Percentiles rank a stretch among this genome's conserved stretches.
phyloP scores from a whole-genome alignment of 2,329 filamentous ascomycete species.

The Penicillium italicum region DNA sequence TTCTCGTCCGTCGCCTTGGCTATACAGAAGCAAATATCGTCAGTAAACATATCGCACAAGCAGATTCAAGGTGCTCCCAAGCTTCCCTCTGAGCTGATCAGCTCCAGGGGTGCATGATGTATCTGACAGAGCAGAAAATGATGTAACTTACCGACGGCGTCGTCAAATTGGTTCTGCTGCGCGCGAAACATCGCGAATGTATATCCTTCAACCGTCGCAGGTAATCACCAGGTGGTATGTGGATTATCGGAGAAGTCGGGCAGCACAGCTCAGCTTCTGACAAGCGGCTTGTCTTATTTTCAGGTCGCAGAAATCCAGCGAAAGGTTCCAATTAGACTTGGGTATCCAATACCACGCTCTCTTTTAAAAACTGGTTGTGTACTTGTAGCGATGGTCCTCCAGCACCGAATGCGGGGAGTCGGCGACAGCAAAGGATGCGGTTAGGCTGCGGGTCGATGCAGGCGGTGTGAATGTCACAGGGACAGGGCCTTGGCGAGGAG shows the following conservation, averaged over 20 bases:
- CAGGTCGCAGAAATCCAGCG: neutral
- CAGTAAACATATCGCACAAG: slow-evolving; percentile 17
- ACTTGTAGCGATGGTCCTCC: slow-evolving; percentile 6
- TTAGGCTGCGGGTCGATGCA: neutral
- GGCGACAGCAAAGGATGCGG: slow-evolving; percentile 1
- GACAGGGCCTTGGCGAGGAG: neutral
- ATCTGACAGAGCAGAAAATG: neutral
- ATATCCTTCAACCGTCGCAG: slow-evolving; percentile 8
- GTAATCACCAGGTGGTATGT: slow-evolving; percentile 7
- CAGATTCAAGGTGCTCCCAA: neutral
- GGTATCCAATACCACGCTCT: neutral
- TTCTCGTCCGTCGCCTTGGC: slow-evolving; percentile 95
- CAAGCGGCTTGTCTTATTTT: neutral
- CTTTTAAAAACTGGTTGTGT: neutral
- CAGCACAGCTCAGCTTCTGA: slow-evolving; percentile 9
- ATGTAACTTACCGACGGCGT: slow-evolving; percentile 59
- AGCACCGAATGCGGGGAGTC: slow-evolving; percentile 23
- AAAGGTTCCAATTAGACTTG: neutral
- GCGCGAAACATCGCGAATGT: slow-evolving; percentile 53
- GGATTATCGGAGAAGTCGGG: slow-evolving; percentile 11
- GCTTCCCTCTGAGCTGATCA: neutral
- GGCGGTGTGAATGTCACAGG: neutral
- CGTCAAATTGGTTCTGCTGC: slow-evolving; percentile 67
- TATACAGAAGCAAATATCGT: slow-evolving; percentile 35
- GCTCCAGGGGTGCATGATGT: neutral